Base-by-base conservation (phyloP, 139 green algal genomes). In the Eudorina sp. region DNA sequence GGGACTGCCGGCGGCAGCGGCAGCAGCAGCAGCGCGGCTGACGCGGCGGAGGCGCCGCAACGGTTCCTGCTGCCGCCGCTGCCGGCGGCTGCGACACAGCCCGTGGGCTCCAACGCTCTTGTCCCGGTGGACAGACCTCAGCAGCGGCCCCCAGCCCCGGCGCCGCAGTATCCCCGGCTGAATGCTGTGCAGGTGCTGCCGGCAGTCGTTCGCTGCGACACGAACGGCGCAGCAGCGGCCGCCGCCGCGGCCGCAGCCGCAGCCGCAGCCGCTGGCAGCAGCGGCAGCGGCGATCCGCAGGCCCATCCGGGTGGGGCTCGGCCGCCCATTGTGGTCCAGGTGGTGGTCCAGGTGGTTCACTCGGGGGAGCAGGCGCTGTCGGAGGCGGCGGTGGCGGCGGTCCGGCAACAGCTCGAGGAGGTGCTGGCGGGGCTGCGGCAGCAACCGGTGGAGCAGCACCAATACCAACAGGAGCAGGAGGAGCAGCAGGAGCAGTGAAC, bases 321-420 rank as follows among this genome's bases (percentile, higher is more conserved):
- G 29, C 36, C 36, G 31, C 34, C 48, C 21, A 36, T 21, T 14
- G 76, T 70, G 2, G 55, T 74, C 31, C 78, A 60, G 53, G 46
- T 83, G 34, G 75, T 83, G 36, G 18, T 68, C 48, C 78, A 85
- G 78, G 29, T 85, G 55, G n/a, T 85, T 29, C 55, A 73, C 25
- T 11, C 36, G 53, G 78, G 78, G 29, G 36, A 27, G 8, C 55
- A 29, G 55, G 40, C 55, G 38, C 29, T 85, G 53, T 70, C 51
- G 31, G 23, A 70, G 36, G 38, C 29, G 19, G 53, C 55, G 53
- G 38, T 85, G 53, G 78, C n/a, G 6, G 8, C 29, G 4, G 58
- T 85, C 18, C 27, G 38, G 23, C 38, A 74, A 55, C 78, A 74
- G 41, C 38, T 85, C 38, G 55, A 85, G 0, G 38, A 13, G 4